Conservation (phyloP, 805 yeast species). For the Saturnispora mendoncae region DNA sequence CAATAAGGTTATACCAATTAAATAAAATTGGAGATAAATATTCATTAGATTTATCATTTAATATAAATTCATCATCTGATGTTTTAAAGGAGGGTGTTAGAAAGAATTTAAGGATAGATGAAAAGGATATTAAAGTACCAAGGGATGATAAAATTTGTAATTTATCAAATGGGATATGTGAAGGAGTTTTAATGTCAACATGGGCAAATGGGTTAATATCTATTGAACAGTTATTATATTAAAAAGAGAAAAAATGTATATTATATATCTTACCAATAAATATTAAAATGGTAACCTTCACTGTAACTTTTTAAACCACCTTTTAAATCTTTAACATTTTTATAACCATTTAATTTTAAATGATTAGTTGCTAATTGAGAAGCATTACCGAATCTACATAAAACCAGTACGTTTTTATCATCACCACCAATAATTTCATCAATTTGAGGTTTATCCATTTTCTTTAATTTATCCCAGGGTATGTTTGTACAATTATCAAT, state of each 20-base stretch:
- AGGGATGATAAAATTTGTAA: slow-evolving; percentile 15
- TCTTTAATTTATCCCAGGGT: slow-evolving; percentile 46
- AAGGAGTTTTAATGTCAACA: slow-evolving; percentile 18
- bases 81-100: slow-evolving; percentile 7
- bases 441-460: slow-evolving; percentile 18
- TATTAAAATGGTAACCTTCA: slow-evolving; percentile 14
- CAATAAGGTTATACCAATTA: slow-evolving; percentile 20
- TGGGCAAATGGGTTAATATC: slow-evolving; percentile 26
- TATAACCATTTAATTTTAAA: slow-evolving; percentile 42
- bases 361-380: slow-evolving; percentile 66
- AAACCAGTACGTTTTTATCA: slow-evolving; percentile 36
- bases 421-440: slow-evolving; percentile 9
- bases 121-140: slow-evolving; percentile 5
- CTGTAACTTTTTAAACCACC: slow-evolving; percentile 54
- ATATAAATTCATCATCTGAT: slow-evolving; percentile 9
- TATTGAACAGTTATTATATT: slow-evolving; percentile 20
- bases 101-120: slow-evolving; percentile 4
- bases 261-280: slow-evolving; percentile 17
- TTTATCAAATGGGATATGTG: slow-evolving; percentile 4
- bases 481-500: slow-evolving; percentile 53
- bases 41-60: slow-evolving; percentile 19
- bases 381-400: slow-evolving; percentile 88
- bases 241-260: no score
- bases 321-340: slow-evolving; percentile 50
- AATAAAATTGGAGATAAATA: slow-evolving; percentile 14